A percentile compares a stretch with the other conserved stretches of the same genome.
Evolutionary conservation across 2,329 filamentous ascomycete genomes (phyloP).

Genomic region (Trichocomaceae sp.): DNA sequence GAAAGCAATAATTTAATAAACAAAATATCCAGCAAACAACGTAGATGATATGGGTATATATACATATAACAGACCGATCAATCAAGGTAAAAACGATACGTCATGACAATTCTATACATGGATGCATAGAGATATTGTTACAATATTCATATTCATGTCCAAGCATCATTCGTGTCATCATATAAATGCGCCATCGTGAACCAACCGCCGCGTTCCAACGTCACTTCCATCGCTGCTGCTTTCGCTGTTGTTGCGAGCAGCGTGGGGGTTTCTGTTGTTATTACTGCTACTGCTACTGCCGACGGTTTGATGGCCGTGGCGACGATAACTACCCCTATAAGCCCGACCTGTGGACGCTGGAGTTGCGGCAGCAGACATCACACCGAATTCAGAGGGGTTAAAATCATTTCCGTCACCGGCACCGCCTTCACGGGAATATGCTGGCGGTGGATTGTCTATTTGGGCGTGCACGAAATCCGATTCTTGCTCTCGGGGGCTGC

Average conservation of each 20-base stretch:
- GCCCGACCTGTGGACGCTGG: constrained; percentile 6
- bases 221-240: constrained; percentile 12
- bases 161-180: neutral
- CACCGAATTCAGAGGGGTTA: constrained; percentile 19
- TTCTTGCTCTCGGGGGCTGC: neutral
- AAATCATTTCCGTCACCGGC: constrained; percentile 5
- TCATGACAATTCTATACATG: neutral
- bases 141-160: neutral
- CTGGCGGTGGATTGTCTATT: neutral
- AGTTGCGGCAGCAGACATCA: constrained; percentile 16
- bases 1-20: neutral
- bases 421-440: neutral
- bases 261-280: neutral
- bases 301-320: constrained; percentile 20
- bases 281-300: neutral
- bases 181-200: constrained; percentile 10
- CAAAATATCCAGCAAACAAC: neutral
- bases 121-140: neutral
- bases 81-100: neutral
- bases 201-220: constrained; percentile 1
- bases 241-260: constrained; percentile 5
- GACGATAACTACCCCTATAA: constrained; percentile 13
- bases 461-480: constrained; percentile 5
- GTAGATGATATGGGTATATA: neutral
- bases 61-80: neutral